phyloP scores from a whole-genome alignment of 139 green algal genomes.

The Nannochloris sp. region DNA sequence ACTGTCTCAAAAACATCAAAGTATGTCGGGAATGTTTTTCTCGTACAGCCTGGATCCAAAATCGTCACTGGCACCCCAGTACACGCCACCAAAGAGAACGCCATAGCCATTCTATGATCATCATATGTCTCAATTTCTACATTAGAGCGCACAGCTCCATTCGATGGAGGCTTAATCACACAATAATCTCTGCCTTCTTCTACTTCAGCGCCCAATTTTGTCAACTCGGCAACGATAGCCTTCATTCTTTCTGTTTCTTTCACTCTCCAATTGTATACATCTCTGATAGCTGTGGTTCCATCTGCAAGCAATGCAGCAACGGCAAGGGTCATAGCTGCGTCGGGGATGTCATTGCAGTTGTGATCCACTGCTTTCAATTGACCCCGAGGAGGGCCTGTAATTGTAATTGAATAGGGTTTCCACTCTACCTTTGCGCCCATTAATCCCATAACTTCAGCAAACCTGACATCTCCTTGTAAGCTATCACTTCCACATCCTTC shows the following conservation, averaged over 20 bases:
- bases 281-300: conserved; percentile 81
- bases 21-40: conserved; percentile 93
- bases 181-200: conserved; percentile 93
- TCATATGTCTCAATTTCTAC: conserved; percentile 88
- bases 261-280: conserved; percentile 97
- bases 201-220: conserved; percentile 79
- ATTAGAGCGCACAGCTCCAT: conserved; percentile 2
- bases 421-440: conserved; percentile 94
- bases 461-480: conserved; percentile 91
- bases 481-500: conserved; percentile 89
- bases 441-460: conserved; percentile 91
- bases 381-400: conserved; percentile 61
- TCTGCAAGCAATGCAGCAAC: conserved; percentile 93
- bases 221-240: conserved; percentile 90
- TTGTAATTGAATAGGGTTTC: conserved; percentile 82
- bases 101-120: conserved; percentile 96
- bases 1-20: conserved; percentile 77
- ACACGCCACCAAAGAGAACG: conserved; percentile 76
- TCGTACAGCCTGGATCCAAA: conserved; percentile 83
- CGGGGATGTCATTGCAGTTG: conserved; percentile 98
- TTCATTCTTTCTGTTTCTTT: conserved; percentile 99
- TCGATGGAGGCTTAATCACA: conserved; percentile 82
- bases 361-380: conserved; percentile 87
- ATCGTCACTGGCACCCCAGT: conserved; percentile 71
- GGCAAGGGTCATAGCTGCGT: conserved; percentile 97